Conservation (phyloP, 305 asterid species). For the Caryopteris hybrid region DNA sequence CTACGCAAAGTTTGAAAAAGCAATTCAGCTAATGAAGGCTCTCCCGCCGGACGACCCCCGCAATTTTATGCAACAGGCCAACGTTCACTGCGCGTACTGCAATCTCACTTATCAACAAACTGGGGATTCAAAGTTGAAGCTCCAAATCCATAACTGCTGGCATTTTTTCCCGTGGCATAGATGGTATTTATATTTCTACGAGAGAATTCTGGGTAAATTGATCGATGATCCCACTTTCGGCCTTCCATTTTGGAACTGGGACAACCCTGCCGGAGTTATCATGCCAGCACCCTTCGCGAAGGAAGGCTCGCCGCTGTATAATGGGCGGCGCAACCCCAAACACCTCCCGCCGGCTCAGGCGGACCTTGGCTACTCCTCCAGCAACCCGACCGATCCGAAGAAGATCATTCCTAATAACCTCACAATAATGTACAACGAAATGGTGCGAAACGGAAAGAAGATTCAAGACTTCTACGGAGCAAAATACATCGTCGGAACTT, state of each 20-base stretch:
- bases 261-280: constrained; percentile 39
- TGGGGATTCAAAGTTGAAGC: constrained; percentile 13
- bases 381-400: constrained; percentile 4
- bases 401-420: constrained; percentile 32
- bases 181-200: constrained; percentile 58
- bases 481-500: constrained; percentile 22
- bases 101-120: constrained; percentile 33
- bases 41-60: constrained; percentile 46
- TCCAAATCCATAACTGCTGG: constrained; percentile 54
- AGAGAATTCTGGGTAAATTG: constrained; percentile 41
- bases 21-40: constrained; percentile 36
- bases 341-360: constrained; percentile 36
- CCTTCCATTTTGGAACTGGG: constrained; percentile 65
- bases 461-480: constrained; percentile 36
- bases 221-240: constrained; percentile 49
- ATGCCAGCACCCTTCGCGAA: constrained; percentile 27
- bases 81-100: constrained; percentile 60
- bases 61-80: constrained; percentile 50
- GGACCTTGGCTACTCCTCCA: constrained; percentile 37
- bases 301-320: constrained; percentile 22
- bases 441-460: constrained; percentile 37
- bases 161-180: constrained; percentile 57
- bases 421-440: constrained; percentile 37
- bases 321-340: constrained; percentile 28
- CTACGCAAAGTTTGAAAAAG: constrained; percentile 33